Conservation (phyloP, 768 basidiomycete species). For the Boletus coccyginus region DNA sequence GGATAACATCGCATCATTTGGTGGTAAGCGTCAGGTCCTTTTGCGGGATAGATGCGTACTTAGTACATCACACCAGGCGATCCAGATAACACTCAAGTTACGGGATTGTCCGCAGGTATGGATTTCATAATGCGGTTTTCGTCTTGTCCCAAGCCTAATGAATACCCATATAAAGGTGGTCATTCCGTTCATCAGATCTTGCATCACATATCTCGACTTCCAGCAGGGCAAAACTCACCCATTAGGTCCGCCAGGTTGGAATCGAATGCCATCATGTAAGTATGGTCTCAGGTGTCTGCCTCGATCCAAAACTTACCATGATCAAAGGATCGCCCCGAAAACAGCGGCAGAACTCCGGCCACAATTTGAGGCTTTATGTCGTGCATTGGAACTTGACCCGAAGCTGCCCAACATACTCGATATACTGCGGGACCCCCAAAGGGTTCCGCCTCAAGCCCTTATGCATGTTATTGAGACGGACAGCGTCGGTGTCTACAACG, state of each 20-base stretch:
- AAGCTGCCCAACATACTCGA: constrained; percentile 43
- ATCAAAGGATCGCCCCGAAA: constrained; percentile 50
- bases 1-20: constrained; percentile 64
- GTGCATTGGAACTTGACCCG: constrained; percentile 53
- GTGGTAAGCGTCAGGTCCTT: constrained; percentile 41
- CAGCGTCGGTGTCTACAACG: constrained; percentile 46
- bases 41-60: not conserved
- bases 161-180: constrained; percentile 41
- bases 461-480: constrained; percentile 58
- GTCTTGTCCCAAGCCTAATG: not conserved
- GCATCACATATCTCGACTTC: constrained; percentile 63
- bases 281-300: not conserved
- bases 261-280: constrained; percentile 72
- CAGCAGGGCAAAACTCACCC: constrained; percentile 52
- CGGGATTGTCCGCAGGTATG: constrained; percentile 65
- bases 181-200: constrained; percentile 75
- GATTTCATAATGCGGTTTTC: not conserved
- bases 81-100: constrained; percentile 55
- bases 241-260: constrained; percentile 65
- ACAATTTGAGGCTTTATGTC: constrained; percentile 64
- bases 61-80: constrained; percentile 43
- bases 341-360: constrained; percentile 53
- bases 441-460: constrained; percentile 48
- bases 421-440: constrained; percentile 46
- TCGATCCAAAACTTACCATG: not conserved